Evolutionary conservation across 2,329 filamentous ascomycete genomes (phyloP).

Genomic region (Pseudogymnoascus sp.): DNA sequence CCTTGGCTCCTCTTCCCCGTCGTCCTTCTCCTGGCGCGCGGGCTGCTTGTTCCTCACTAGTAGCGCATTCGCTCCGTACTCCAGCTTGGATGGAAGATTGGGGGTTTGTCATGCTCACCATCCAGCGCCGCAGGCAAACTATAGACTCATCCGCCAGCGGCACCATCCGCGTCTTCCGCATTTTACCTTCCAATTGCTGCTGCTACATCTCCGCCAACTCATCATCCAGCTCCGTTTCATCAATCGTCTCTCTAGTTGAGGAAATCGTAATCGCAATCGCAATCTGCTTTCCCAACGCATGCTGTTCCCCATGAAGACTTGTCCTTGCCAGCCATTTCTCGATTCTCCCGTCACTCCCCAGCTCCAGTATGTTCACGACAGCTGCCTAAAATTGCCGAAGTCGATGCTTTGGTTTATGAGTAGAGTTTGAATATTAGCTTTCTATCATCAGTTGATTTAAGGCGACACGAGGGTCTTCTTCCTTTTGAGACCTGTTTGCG

Average conservation of each 20-base stretch:
- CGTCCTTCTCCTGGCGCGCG: conserved; percentile 63
- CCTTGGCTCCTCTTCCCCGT: conserved; percentile 89
- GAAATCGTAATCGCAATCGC: conserved; percentile 72
- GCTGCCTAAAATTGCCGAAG: too few species aligned
- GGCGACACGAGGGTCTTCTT: too few species aligned
- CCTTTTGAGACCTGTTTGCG: too few species aligned
- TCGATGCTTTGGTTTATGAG: too few species aligned
- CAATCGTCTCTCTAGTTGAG: conserved; percentile 59
- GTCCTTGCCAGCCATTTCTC: too few species aligned
- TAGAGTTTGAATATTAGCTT: too few species aligned
- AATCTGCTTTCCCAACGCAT: conserved; percentile 89
- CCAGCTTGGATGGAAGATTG: too few species aligned
- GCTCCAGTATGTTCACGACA: too few species aligned
- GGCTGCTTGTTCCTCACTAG: conserved; percentile 44
- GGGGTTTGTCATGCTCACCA: conserved; percentile 60
- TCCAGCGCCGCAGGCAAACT: conserved; percentile 67
- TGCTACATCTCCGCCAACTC: conserved; percentile 85
- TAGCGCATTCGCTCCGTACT: too few species aligned
- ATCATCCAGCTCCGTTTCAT: conserved; percentile 78
- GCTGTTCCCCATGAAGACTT: conserved; percentile 85
- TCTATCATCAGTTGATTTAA: too few species aligned
- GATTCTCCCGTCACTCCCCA: too few species aligned
- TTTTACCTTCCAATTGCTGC: conserved; percentile 85
- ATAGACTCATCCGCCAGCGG: conserved; percentile 73
- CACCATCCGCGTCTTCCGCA: conserved; percentile 80